Conservation (phyloP, 2,329 filamentous ascomycete species). For the Ophiostoma angusticollis region DNA sequence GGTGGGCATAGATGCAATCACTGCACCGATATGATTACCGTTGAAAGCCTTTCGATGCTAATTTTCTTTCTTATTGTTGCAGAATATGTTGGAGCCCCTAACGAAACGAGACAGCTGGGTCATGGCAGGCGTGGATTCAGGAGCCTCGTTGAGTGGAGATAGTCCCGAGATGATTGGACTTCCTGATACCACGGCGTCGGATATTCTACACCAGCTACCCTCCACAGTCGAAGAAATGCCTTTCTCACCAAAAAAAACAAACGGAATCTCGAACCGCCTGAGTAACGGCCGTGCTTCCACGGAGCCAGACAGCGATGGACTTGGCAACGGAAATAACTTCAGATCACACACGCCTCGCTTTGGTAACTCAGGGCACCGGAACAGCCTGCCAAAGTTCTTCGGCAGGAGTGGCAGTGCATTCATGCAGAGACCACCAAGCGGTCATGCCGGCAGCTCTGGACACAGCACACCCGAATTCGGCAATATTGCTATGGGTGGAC, state of each 20-base stretch:
- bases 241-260: slow-evolving; percentile 1
- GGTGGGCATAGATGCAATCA: not conserved
- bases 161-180: not conserved
- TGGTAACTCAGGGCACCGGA: not conserved
- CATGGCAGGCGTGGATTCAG: not conserved
- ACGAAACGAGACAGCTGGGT: slow-evolving; percentile 1
- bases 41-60: too few species aligned
- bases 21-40: too few species aligned
- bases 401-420: not conserved
- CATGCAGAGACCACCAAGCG: not conserved
- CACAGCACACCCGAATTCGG: not conserved
- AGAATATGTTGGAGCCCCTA: not conserved
- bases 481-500: not conserved
- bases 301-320: not conserved
- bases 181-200: not conserved
- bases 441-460: not conserved
- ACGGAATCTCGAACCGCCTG: not conserved
- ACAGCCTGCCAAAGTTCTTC: slow-evolving; percentile 5
- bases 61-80: too few species aligned
- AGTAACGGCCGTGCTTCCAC: not conserved
- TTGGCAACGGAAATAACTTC: not conserved
- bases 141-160: not conserved
- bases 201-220: slow-evolving; percentile 3
- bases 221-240: slow-evolving; percentile 12
- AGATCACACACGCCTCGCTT: not conserved